Evolutionary conservation across 2,329 filamentous ascomycete species (phyloP).

Genomic region (Neospermospora avenae): DNA sequence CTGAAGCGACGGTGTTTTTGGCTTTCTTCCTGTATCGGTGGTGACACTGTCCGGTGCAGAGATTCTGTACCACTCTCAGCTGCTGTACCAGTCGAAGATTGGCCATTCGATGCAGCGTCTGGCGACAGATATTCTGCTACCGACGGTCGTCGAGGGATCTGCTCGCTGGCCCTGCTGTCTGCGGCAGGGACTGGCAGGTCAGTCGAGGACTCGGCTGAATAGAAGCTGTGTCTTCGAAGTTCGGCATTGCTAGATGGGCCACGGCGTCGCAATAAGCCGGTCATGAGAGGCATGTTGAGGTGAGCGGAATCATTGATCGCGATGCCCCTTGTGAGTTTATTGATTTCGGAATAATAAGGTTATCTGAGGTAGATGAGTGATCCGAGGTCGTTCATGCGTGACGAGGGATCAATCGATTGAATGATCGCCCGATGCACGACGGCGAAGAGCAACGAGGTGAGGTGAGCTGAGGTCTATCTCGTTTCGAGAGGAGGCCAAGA

Average conservation of each 20-base stretch:
- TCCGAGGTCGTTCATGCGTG: neutral
- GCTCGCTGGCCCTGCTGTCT: slow-evolving; percentile 34
- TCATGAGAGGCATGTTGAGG: slow-evolving; percentile 31
- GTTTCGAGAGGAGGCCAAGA: neutral
- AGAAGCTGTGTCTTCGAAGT: slow-evolving; percentile 34
- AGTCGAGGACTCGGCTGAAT: slow-evolving; percentile 22
- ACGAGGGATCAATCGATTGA: neutral
- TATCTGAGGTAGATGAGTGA: neutral
- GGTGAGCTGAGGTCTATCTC: neutral
- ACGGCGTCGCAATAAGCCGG: slow-evolving; percentile 31
- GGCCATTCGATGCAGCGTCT: slow-evolving; percentile 10
- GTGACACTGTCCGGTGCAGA: slow-evolving; percentile 31
- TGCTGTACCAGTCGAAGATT: slow-evolving; percentile 18
- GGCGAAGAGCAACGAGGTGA: neutral
- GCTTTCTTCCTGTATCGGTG: slow-evolving; percentile 52
- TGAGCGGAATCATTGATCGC: slow-evolving; percentile 28
- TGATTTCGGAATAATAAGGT: slow-evolving; percentile 29
- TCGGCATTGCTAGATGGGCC: slow-evolving; percentile 31
- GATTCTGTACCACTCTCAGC: slow-evolving; percentile 19
- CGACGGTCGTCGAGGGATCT: slow-evolving; percentile 32
- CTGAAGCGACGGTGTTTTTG: slow-evolving; percentile 60
- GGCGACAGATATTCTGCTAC: slow-evolving; percentile 31
- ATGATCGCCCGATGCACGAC: neutral
- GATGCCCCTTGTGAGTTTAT: slow-evolving; percentile 27
- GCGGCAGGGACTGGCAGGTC: slow-evolving; percentile 17